Evolutionary conservation across 148 eudicot species (phyloP).

Genomic region (Diospyros lotus): DNA sequence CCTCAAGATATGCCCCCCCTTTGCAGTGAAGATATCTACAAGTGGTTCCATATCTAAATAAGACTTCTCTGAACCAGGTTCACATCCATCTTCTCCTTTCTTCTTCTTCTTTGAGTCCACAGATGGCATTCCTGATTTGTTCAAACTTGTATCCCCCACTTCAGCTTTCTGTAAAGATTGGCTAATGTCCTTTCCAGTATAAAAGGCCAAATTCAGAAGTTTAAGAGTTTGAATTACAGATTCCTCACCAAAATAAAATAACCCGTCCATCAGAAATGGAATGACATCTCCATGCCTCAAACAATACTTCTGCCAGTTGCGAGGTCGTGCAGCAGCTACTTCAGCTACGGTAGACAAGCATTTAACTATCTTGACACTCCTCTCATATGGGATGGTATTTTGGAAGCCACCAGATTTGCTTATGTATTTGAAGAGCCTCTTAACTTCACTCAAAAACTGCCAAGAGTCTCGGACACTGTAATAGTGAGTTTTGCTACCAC

Average conservation of each 20-base stretch:
- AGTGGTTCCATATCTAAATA: conserved; percentile 87
- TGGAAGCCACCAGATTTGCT: conserved; percentile 85
- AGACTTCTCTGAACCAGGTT: conserved; percentile 76
- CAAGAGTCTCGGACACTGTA: conserved; percentile 93
- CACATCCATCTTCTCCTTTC: conserved; percentile 88
- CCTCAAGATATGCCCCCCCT: conserved; percentile 62
- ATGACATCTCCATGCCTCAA: conserved; percentile 82
- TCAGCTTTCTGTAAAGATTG: conserved; percentile 59
- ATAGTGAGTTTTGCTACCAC: conserved; percentile 98
- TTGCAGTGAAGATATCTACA: conserved; percentile 65
- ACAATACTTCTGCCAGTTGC: conserved; percentile 99
- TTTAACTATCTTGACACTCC: conserved; percentile 92
- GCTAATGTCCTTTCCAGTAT: conserved; percentile 73
- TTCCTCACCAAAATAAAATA: conserved; percentile 88
- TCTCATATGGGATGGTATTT: conserved; percentile 78
- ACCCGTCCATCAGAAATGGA: conserved; percentile 73
- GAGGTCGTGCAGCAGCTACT: conserved; percentile 94
- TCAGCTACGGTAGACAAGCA: conserved; percentile 87
- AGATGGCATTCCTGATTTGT: conserved; percentile 57
- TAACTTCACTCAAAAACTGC: conserved; percentile 93
- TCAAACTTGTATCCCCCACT: conserved; percentile 56
- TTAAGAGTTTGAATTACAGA: conserved; percentile 83
- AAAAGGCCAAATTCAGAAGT: conserved; percentile 83
- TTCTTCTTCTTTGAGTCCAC: conserved; percentile 89
- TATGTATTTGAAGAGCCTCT: conserved; percentile 81